A percentile compares a stretch with the other conserved stretches of the same genome.
phyloP scores from a whole-genome alignment of 1,284 basidiomycete species.

The Pseudozyma sp. region DNA sequence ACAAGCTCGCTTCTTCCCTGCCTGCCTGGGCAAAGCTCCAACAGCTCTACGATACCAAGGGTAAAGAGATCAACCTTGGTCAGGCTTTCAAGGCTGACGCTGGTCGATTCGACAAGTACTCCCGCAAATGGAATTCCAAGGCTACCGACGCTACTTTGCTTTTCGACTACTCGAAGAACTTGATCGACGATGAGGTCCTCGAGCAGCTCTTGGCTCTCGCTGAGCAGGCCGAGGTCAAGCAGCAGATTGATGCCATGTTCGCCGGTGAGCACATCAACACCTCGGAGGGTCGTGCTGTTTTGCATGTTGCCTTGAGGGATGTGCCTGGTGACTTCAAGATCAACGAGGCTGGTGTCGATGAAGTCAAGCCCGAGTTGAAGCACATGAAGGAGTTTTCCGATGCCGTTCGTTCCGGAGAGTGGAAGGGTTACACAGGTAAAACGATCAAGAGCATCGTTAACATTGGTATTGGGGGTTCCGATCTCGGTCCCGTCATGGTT shows the following conservation, averaged over 20 bases:
- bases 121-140: slow-evolving; percentile 76
- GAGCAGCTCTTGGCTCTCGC: slow-evolving; percentile 80
- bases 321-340: slow-evolving; percentile 77
- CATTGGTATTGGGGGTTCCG: slow-evolving; percentile 98
- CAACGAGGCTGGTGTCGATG: slow-evolving; percentile 81
- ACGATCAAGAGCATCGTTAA: slow-evolving; percentile 94
- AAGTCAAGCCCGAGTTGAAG: slow-evolving; percentile 84
- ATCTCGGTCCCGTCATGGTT: slow-evolving; percentile 98
- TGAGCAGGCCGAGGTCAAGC: slow-evolving; percentile 86
- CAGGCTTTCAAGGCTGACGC: slow-evolving; percentile 92
- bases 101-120: slow-evolving; percentile 85
- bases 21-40: slow-evolving; percentile 91
- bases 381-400: slow-evolving; percentile 94
- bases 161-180: slow-evolving; percentile 96
- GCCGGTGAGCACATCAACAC: slow-evolving; percentile 97
- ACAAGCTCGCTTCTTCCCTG: slow-evolving; percentile 57
- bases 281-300: slow-evolving; percentile 93
- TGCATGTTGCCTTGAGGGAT: slow-evolving; percentile 94
- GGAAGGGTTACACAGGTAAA: slow-evolving; percentile 98
- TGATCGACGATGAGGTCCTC: slow-evolving; percentile 86
- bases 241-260: slow-evolving; percentile 91
- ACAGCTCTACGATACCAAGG: slow-evolving; percentile 81
- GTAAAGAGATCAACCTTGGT: slow-evolving; percentile 82
- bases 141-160: slow-evolving; percentile 83
- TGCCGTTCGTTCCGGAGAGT: slow-evolving; percentile 82